Evolutionary conservation across 768 basidiomycete genomes (phyloP).

Genomic region (Trametes sanguinea): DNA sequence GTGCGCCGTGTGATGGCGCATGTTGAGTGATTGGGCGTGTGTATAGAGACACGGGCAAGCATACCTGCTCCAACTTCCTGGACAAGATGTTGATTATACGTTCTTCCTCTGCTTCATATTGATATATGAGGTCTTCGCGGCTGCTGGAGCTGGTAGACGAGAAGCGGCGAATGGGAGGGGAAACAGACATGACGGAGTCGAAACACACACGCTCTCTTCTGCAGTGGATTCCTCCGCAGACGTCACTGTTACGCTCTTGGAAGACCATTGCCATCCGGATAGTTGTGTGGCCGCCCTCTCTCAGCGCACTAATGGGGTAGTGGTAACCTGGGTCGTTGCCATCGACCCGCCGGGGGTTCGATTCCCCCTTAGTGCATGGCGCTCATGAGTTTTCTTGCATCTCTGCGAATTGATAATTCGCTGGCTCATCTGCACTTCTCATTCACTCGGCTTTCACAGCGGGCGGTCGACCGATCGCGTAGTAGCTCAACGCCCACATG

Average conservation of each 20-base stretch:
- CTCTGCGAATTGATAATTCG: too few relatives aligned
- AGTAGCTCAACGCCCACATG: too few relatives aligned
- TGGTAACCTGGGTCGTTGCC: constrained; percentile 41
- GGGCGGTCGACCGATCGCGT: too few relatives aligned
- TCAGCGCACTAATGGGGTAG: constrained; percentile 37
- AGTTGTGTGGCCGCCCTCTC: not conserved
- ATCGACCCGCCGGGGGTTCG: constrained; percentile 86
- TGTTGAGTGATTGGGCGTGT: not conserved
- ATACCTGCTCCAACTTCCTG: constrained; percentile 82
- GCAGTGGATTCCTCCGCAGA: not conserved
- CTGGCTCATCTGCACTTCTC: too few relatives aligned
- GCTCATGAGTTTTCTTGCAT: too few relatives aligned
- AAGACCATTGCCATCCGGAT: too few relatives aligned
- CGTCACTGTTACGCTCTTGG: not conserved
- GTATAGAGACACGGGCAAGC: not conserved
- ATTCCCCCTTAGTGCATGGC: constrained; percentile 83
- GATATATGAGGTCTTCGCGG: constrained; percentile 80
- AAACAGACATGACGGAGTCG: constrained; percentile 37
- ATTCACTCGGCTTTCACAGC: too few relatives aligned
- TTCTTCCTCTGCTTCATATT: constrained; percentile 89
- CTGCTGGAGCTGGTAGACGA: constrained; percentile 55
- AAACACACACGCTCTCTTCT: not conserved
- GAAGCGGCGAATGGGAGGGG: constrained; percentile 62
- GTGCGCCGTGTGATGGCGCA: constrained; percentile 3
- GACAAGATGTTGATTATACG: constrained; percentile 83